Conservation (phyloP, 768 basidiomycete species). For the Baorangia bicolor region DNA sequence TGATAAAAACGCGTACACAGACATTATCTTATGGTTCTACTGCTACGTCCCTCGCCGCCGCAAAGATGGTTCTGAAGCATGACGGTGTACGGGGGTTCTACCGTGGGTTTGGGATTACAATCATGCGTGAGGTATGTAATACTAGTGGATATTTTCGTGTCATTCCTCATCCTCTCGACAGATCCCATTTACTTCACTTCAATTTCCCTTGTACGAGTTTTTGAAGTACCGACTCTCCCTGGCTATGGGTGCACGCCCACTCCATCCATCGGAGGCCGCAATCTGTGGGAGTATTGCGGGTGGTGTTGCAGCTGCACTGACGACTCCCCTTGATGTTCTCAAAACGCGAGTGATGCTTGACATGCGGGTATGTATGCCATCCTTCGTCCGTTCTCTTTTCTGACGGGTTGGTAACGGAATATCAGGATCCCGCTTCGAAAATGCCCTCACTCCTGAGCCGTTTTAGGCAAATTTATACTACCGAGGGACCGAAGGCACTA, state of each 20-base stretch:
- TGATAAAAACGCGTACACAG: conserved; percentile 92
- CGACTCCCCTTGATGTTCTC: conserved; percentile 94
- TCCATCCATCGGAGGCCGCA: conserved; percentile 77
- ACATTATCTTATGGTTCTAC: conserved; percentile 70
- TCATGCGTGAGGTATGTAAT: conserved; percentile 59
- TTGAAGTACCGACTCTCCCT: conserved; percentile 69
- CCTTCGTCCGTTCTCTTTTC: background rate
- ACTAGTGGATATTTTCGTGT: background rate
- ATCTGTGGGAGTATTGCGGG: conserved; percentile 90
- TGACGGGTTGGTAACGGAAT: background rate
- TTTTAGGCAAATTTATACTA: conserved; percentile 61
- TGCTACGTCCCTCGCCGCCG: conserved; percentile 62
- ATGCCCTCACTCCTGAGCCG: conserved; percentile 57
- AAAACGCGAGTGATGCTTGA: conserved; percentile 98
- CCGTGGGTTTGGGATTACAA: conserved; percentile 79
- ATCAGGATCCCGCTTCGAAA: conserved; percentile 45
- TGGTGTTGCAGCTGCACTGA: conserved; percentile 82
- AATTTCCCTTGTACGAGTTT: conserved; percentile 93
- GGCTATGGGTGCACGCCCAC: conserved; percentile 49
- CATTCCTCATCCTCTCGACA: conserved; percentile 32
- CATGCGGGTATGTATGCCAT: conserved; percentile 56
- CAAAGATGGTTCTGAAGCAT: conserved; percentile 51
- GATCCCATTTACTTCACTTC: conserved; percentile 96
- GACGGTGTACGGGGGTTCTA: conserved; percentile 83
- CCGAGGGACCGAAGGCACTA: conserved; percentile 73